Evolutionary conservation across 192 early-diverging fungal genomes (phyloP).

Genomic region (Rhizoclosmatium globosum): DNA sequence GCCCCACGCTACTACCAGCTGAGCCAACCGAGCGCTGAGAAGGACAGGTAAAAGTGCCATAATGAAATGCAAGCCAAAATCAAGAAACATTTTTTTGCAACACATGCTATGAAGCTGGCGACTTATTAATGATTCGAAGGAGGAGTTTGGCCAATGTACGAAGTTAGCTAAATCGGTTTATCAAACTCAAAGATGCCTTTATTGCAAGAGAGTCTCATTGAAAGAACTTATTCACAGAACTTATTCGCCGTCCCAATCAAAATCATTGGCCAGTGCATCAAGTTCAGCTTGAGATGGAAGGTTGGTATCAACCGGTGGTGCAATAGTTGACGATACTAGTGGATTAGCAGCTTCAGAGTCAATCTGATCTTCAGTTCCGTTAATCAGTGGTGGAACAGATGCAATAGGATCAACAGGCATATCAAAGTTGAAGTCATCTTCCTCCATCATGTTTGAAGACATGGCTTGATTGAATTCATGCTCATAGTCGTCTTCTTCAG

Average conservation of each 20-base stretch:
- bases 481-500: slow-evolving; percentile 18
- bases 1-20: too few species aligned
- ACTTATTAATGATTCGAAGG: too few species aligned
- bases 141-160: too few species aligned
- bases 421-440: background rate
- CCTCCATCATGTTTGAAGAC: background rate
- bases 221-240: too few species aligned
- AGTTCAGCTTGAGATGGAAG: background rate
- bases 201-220: too few species aligned
- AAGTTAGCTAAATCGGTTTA: too few species aligned
- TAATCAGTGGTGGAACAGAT: background rate
- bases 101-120: too few species aligned
- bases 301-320: background rate
- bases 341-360: background rate
- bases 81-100: too few species aligned
- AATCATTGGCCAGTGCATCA: background rate
- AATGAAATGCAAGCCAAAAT: too few species aligned
- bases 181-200: too few species aligned
- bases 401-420: background rate
- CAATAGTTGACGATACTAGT: background rate
- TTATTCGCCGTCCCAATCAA: background rate
- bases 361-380: background rate
- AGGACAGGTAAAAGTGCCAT: too few species aligned
- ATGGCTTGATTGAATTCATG: slow-evolving; percentile 1
- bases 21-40: too few species aligned